Conservation (phyloP, 495 filamentous ascomycete species). For the Haplographium delicatum region DNA sequence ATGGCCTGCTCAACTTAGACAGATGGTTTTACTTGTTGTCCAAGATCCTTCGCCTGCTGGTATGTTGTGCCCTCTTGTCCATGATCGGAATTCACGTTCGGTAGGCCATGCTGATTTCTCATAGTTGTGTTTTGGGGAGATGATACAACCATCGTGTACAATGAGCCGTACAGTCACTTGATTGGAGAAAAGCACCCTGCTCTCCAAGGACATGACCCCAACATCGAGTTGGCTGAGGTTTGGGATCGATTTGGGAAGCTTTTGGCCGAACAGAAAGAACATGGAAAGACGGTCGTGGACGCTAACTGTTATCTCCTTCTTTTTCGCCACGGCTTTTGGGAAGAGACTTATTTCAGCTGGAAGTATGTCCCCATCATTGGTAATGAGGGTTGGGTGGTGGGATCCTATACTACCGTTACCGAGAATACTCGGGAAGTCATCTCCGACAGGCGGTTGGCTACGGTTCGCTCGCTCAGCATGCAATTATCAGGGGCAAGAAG, state of each 20-base stretch:
- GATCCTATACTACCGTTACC: constrained; percentile 59
- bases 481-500: constrained; percentile 56
- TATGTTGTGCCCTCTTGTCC: constrained; percentile 34
- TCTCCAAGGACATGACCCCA: constrained; percentile 59
- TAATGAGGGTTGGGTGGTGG: constrained; percentile 50
- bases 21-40: constrained; percentile 62
- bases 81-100: too few species aligned
- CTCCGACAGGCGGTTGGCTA: constrained; percentile 55
- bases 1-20: constrained; percentile 56
- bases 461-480: constrained; percentile 58
- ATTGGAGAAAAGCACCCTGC: constrained; percentile 62
- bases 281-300: constrained; percentile 19
- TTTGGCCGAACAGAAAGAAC: constrained; percentile 62
- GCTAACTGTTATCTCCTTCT: constrained; percentile 42
- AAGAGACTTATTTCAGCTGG: constrained; percentile 66
- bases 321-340: constrained; percentile 50
- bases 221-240: constrained; percentile 57
- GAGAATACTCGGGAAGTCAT: constrained; percentile 59
- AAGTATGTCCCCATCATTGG: constrained; percentile 60
- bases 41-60: constrained; percentile 63
- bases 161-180: constrained; percentile 60
- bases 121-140: constrained; percentile 66
- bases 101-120: constrained; percentile 46
- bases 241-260: constrained; percentile 58
- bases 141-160: constrained; percentile 60